phyloP scores from a whole-genome alignment of 106 monocot species.

The Triglochin maritima region DNA sequence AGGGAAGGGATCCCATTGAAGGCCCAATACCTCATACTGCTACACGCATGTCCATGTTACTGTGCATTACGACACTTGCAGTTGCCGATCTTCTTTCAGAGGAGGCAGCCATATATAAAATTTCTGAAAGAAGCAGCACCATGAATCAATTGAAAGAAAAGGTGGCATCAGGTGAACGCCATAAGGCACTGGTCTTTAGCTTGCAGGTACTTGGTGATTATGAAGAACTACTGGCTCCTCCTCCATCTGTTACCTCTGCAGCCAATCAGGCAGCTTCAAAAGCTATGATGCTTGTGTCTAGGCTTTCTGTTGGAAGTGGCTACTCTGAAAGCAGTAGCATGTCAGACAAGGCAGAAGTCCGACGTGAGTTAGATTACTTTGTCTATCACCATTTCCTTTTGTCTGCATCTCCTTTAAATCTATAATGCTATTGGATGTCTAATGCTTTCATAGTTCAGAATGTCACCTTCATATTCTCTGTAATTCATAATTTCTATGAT shows the following conservation, averaged over 20 bases:
- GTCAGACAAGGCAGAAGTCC: constrained; percentile 46
- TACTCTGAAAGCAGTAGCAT: constrained; percentile 38
- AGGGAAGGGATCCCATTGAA: constrained; percentile 94
- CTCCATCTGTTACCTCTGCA: constrained; percentile 39
- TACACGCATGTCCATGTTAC: constrained; percentile 63
- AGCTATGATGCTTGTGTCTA: constrained; percentile 70
- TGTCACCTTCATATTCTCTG: too few relatives aligned
- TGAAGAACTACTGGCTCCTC: constrained; percentile 66
- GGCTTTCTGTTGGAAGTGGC: constrained; percentile 37
- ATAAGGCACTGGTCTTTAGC: constrained; percentile 58
- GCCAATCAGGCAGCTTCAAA: constrained; percentile 89
- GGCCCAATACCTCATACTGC: constrained; percentile 83
- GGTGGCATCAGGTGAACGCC: constrained; percentile 20
- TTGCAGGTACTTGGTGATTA: constrained; percentile 67
- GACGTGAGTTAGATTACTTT: constrained; percentile 26
- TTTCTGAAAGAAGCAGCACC: constrained; percentile 6
- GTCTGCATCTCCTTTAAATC: too few relatives aligned
- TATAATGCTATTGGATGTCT: too few relatives aligned
- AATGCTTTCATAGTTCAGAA: too few relatives aligned
- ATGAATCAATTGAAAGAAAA: constrained; percentile 34
- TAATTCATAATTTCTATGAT: background rate
- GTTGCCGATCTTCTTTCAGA: constrained; percentile 64
- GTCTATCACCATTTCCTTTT: too few relatives aligned
- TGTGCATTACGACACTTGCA: constrained; percentile 68
- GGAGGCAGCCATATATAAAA: constrained; percentile 16